These are phyloP conservation scores for Phytophthora melonis DNA, from an alignment of 352 stramenopile species.

Conservation along the genomic window DNA sequence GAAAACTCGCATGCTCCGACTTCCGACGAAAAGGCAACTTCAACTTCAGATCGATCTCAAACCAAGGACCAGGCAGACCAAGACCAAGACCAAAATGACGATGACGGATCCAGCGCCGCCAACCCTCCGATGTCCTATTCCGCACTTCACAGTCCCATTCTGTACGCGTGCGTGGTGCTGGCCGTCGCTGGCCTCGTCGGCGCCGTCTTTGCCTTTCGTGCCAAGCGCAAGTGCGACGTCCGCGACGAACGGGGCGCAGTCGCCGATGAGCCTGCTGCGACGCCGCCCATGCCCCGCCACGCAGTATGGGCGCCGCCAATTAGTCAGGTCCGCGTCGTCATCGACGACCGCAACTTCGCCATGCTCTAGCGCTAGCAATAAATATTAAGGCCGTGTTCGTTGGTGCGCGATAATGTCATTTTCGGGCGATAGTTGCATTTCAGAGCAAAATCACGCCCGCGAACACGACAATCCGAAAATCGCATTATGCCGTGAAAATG, in stretches of 20 bases:
- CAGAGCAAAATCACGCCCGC: conserved; percentile 1
- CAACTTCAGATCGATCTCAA: not conserved
- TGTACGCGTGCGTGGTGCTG: conserved; percentile 50
- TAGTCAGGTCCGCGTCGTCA: conserved; percentile 31
- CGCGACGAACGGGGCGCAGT: conserved; percentile 18
- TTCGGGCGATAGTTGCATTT: not conserved
- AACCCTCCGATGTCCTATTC: not conserved
- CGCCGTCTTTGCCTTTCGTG: conserved; percentile 23
- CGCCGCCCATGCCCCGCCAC: not conserved
- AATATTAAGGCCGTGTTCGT: not conserved
- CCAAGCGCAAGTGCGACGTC: conserved; percentile 24
- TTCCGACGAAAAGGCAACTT: conserved; percentile 15
- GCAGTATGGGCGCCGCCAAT: conserved; percentile 6
- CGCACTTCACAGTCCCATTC: conserved; percentile 25
- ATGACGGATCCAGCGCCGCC: not conserved
- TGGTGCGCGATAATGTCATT: not conserved
- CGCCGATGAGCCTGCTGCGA: not conserved
- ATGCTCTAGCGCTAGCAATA: conserved; percentile 21
- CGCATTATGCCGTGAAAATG: not conserved
- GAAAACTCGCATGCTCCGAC: not conserved
- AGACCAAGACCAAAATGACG: not conserved
- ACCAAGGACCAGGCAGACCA: not conserved
- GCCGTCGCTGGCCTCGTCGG: conserved; percentile 28
- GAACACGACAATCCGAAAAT: conserved; percentile 15
- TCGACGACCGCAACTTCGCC: conserved; percentile 30